A percentile compares a stretch with the other conserved stretches of the same genome.
phyloP scores from a whole-genome alignment of 108 stramenopile genomes.

The Cyclostephanos tholiformis region DNA sequence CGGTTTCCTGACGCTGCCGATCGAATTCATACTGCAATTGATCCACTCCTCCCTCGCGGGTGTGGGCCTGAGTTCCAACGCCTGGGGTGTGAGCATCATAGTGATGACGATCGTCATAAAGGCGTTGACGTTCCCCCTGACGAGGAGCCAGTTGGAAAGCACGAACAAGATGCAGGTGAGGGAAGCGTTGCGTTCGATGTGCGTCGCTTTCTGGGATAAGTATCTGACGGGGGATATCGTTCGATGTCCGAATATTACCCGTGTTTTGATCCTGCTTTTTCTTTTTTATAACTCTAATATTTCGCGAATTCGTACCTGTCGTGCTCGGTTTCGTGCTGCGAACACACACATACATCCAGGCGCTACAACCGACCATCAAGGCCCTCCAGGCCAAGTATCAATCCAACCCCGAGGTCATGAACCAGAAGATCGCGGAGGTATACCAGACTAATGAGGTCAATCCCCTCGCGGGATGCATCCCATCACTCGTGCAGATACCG shows the following conservation, averaged over 20 bases:
- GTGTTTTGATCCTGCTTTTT: too few relatives aligned
- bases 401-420: slow-evolving; percentile 94
- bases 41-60: slow-evolving; percentile 66
- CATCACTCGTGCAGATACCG: slow-evolving; percentile 93
- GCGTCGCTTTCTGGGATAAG: too few relatives aligned
- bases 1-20: slow-evolving; percentile 83
- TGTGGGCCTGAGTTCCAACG: slow-evolving; percentile 69
- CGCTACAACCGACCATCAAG: slow-evolving; percentile 89
- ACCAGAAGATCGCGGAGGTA: slow-evolving; percentile 93
- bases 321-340: too few relatives aligned
- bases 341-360: too few relatives aligned
- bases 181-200: too few relatives aligned
- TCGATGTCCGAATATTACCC: too few relatives aligned
- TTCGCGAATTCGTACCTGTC: too few relatives aligned
- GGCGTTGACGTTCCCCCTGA: slow-evolving; percentile 89
- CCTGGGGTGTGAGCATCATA: slow-evolving; percentile 94
- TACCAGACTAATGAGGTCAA: slow-evolving; percentile 93
- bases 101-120: slow-evolving; percentile 91
- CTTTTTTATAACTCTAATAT: too few relatives aligned
- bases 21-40: slow-evolving; percentile 57
- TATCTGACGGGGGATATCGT: too few relatives aligned
- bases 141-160: slow-evolving; percentile 88
- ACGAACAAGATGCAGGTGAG: slow-evolving; percentile 95
- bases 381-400: slow-evolving; percentile 93
- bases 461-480: slow-evolving; percentile 94